These are phyloP conservation scores for Salix arbutifolia DNA, from an alignment of 345 rosid genomes.

Conservation along the genomic window DNA sequence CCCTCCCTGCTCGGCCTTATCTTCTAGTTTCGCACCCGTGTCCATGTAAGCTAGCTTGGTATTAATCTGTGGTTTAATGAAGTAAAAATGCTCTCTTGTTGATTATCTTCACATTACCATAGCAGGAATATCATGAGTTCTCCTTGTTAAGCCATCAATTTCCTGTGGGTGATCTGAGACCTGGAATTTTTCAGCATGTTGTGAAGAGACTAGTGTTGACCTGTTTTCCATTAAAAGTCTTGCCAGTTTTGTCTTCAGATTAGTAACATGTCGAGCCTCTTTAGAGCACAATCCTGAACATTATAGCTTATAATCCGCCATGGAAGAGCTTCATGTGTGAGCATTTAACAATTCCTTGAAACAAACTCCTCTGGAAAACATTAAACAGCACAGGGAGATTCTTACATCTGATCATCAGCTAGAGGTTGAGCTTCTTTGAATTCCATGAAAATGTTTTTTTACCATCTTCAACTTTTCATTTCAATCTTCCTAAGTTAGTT, in stretches of 20 bases:
- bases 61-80: not conserved
- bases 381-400: not conserved
- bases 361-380: not conserved
- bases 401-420: not conserved
- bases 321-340: no score
- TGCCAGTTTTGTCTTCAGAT: not conserved
- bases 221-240: not conserved
- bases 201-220: not conserved
- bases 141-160: no score
- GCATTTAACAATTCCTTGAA: not conserved
- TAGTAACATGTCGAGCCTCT: not conserved
- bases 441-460: not conserved
- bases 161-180: no score
- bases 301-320: not conserved
- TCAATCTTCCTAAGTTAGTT: not conserved
- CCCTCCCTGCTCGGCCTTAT: slow-evolving; percentile 41
- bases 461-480: not conserved
- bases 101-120: no score
- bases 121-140: no score
- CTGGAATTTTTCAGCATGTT: not conserved
- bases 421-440: not conserved
- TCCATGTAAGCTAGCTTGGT: not conserved
- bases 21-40: slow-evolving; percentile 10
- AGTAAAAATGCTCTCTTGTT: not conserved
- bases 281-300: not conserved